phyloP scores from a whole-genome alignment of 2,329 filamentous ascomycete species.

The Fusarium guadeloupense region DNA sequence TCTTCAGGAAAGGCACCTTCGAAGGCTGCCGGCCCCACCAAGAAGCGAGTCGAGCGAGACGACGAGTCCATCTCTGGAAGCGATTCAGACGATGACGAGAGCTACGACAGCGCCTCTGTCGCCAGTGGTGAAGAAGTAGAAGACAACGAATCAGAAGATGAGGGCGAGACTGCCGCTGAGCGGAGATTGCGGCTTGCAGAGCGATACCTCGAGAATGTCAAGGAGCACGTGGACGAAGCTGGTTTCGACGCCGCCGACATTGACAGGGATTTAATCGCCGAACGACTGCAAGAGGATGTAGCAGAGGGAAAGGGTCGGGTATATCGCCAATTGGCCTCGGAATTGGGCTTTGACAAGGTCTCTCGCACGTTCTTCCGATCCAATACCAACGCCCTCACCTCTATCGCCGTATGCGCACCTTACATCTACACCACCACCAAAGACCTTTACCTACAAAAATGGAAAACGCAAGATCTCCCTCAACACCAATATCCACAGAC shows the following conservation, averaged over 20 bases:
- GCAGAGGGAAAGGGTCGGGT: constrained; percentile 90
- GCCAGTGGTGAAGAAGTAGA: constrained; percentile 59
- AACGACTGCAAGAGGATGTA: constrained; percentile 89
- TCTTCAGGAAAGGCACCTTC: constrained; percentile 53
- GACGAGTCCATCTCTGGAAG: constrained; percentile 86
- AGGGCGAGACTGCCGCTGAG: constrained; percentile 89
- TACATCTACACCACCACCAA: constrained; percentile 90
- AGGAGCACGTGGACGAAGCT: constrained; percentile 78
- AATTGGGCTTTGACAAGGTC: constrained; percentile 75
- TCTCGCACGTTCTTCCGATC: constrained; percentile 78
- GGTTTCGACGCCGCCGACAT: constrained; percentile 96
- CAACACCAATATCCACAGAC: constrained; percentile 68
- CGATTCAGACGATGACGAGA: constrained; percentile 73
- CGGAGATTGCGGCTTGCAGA: constrained; percentile 87
- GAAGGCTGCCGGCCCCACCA: constrained; percentile 51
- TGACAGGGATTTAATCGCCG: constrained; percentile 90
- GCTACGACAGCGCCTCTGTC: constrained; percentile 51
- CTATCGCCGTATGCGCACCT: constrained; percentile 79
- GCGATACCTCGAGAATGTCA: constrained; percentile 90
- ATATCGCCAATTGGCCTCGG: constrained; percentile 80
- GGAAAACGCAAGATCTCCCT: constrained; percentile 78
- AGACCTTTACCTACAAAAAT: constrained; percentile 86
- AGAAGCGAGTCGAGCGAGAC: constrained; percentile 62
- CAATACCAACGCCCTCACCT: constrained; percentile 80
- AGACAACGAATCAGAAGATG: constrained; percentile 69